Evolutionary conservation across 257 asterid genomes (phyloP).

Genomic region (Solanum chmielewskii): DNA sequence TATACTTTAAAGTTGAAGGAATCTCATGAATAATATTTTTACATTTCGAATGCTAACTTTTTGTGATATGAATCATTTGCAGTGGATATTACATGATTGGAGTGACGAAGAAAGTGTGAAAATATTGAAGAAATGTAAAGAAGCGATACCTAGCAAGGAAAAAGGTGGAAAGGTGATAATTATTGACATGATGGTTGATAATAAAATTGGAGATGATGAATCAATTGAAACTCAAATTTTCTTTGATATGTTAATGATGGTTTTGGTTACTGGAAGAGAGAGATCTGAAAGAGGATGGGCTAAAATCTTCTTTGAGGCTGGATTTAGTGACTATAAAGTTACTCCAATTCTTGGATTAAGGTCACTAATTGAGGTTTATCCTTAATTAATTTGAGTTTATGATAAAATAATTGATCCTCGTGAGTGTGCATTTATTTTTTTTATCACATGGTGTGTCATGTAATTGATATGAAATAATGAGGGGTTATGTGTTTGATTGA

Average conservation of each 20-base stretch:
- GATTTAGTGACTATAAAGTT: conserved; percentile 5
- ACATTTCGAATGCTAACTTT: neutral
- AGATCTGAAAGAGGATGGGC: conserved; percentile 6
- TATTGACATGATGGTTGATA: conserved; percentile 7
- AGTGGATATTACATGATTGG: conserved; percentile 28
- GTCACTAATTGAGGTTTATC: conserved; percentile 13
- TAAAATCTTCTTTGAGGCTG: conserved; percentile 5
- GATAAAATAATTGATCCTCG: neutral
- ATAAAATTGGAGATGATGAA: neutral
- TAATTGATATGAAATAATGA: neutral
- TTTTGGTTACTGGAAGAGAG: neutral
- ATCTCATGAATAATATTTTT: neutral
- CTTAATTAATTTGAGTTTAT: neutral
- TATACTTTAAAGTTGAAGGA: neutral
- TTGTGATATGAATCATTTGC: neutral
- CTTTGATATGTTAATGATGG: conserved; percentile 19
- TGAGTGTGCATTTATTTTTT: neutral
- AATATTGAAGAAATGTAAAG: conserved; percentile 9
- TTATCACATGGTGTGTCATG: neutral
- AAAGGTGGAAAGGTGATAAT: conserved; percentile 14
- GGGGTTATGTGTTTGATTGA: neutral
- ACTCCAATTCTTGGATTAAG: conserved; percentile 6
- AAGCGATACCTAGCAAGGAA: conserved; percentile 7
- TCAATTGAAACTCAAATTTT: conserved; percentile 7
- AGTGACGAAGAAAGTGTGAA: conserved; percentile 9